Evolutionary conservation across 441 rosid genomes (phyloP).

Genomic region (Syzygium malaccense): DNA sequence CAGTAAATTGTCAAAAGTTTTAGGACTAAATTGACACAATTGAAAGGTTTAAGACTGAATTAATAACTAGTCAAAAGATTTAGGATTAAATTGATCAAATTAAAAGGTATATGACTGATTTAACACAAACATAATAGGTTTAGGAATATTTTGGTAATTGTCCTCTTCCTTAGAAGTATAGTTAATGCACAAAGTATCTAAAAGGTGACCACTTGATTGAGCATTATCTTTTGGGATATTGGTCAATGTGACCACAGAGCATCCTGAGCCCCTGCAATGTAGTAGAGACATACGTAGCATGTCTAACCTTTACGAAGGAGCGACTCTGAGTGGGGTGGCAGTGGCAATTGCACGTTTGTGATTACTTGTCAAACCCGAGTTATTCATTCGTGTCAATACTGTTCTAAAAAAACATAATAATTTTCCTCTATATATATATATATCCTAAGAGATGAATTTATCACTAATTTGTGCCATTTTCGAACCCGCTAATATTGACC

Average conservation of each 20-base stretch:
- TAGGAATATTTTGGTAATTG: too few relatives aligned
- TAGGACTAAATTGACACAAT: too few relatives aligned
- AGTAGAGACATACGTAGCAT: not conserved
- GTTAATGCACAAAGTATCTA: not conserved
- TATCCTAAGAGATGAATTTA: not conserved
- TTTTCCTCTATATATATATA: not conserved
- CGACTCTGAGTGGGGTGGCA: not conserved
- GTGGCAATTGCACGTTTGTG: not conserved
- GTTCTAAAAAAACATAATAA: not conserved
- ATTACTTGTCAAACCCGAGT: not conserved
- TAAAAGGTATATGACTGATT: too few relatives aligned
- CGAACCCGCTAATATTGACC: rapidly evolving
- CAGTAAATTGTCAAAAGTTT: too few relatives aligned
- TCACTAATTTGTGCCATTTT: not conserved
- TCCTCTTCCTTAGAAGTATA: too few relatives aligned
- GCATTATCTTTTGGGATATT: not conserved
- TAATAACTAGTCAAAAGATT: too few relatives aligned
- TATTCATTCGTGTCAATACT: not conserved
- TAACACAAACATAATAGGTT: too few relatives aligned
- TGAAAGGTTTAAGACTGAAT: too few relatives aligned
- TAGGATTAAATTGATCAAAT: too few relatives aligned
- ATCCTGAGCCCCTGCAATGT: not conserved
- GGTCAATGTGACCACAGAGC: not conserved
- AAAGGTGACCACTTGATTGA: not conserved
- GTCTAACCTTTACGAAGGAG: not conserved